Conservation (phyloP, 2,329 filamentous ascomycete species). For the Calonectria fujianensis region DNA sequence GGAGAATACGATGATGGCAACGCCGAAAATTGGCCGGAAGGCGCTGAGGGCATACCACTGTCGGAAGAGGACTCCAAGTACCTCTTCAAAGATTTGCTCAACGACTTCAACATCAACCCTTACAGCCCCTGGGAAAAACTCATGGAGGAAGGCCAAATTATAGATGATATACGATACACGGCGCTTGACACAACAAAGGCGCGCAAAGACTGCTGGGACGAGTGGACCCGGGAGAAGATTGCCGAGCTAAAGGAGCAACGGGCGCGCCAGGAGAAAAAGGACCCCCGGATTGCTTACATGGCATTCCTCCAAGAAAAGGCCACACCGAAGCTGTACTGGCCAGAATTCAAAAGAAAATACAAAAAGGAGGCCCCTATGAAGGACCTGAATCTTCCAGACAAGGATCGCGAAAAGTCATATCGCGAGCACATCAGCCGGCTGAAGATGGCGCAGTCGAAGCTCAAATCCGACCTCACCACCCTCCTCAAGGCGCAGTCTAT, state of each 20-base stretch:
- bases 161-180: slow-evolving; percentile 92
- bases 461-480: slow-evolving; percentile 81
- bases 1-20: slow-evolving; percentile 84
- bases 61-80: slow-evolving; percentile 85
- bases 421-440: slow-evolving; percentile 82
- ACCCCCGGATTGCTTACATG: slow-evolving; percentile 89
- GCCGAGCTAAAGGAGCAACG: slow-evolving; percentile 82
- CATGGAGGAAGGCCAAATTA: slow-evolving; percentile 86
- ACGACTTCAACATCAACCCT: slow-evolving; percentile 88
- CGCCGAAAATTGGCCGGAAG: slow-evolving; percentile 80
- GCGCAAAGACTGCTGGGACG: slow-evolving; percentile 87
- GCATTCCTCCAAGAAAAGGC: slow-evolving; percentile 87
- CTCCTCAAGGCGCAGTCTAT: slow-evolving; percentile 78
- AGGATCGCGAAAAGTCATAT: slow-evolving; percentile 87
- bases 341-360: slow-evolving; percentile 95
- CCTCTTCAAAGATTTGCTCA: slow-evolving; percentile 89
- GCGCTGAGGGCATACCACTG: slow-evolving; percentile 80
- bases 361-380: slow-evolving; percentile 88
- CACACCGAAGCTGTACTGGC: slow-evolving; percentile 96
- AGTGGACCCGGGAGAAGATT: slow-evolving; percentile 88
- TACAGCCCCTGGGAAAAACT: slow-evolving; percentile 95
- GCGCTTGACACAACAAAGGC: slow-evolving; percentile 87
- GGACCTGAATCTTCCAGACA: slow-evolving; percentile 81
- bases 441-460: slow-evolving; percentile 78
- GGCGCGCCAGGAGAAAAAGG: slow-evolving; percentile 84